Evolutionary conservation across 2,329 filamentous ascomycete genomes (phyloP), one percentile per base, ranked within the genome.

Genomic region (Curvularia eragrostidis): DNA sequence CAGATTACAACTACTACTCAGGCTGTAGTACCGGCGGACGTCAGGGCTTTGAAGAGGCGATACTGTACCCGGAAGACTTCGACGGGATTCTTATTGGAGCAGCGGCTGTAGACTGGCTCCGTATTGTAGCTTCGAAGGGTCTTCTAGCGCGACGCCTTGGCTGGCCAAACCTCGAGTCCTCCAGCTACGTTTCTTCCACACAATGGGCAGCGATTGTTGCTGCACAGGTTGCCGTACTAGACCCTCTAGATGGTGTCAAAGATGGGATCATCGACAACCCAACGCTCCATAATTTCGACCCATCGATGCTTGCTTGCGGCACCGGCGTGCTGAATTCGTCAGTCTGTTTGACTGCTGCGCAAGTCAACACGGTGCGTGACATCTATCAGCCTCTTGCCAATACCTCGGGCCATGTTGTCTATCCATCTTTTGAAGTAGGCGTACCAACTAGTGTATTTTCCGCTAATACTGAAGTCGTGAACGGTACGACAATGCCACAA

Each of bases 361-460:
- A 63, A 38, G 53, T 54, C 43, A 63, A 67, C 5, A 77, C 75
- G 4, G 78, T 82, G n/a, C 68, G 72, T 34, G 54, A 75, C 1
- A 72, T 80, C 36, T 81, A 77, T 66, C 74, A 61, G 75, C 75
- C 61, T 56, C 77, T 80, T 52, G 75, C 75, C 65, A 70, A 75
- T 56, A 70, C 67, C 8, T 67, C 77, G 43, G 80, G 80, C 42
- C 64, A 69, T 5, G 67, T 83, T 5, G 73, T 82, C 19, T 83
- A 78, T 63, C 81, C 81, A 4, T 70, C 75, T 8, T 78, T 82
- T 66, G 76, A 81, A 49, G 79, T 78, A 19, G 80, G 80, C 15
- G 71, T 71, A 23, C 80, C 75, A 30, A 79, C 81, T 61, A 79
- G 74, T 43, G 77, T 24, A 56, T 71, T 41, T 62, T 43, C 72